Evolutionary conservation across 345 rosid genomes (phyloP).

Genomic region (Corchorus olitorius): DNA sequence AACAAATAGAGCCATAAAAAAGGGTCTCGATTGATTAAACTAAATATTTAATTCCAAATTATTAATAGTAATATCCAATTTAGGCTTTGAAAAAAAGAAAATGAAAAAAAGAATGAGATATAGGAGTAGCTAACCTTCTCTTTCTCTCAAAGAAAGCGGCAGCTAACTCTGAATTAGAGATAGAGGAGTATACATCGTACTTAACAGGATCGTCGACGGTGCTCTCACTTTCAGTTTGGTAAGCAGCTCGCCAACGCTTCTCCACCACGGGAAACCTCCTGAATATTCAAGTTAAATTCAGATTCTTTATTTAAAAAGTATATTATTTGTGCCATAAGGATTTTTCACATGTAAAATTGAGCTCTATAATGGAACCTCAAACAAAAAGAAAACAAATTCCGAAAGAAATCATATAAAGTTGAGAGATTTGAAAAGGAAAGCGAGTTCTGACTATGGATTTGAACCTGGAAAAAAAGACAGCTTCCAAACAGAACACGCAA

Average conservation of each 20-base stretch:
- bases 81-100: background rate
- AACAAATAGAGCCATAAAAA: too few relatives aligned
- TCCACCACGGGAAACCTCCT: conserved; percentile 94
- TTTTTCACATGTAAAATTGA: background rate
- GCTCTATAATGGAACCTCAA: background rate
- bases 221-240: conserved; percentile 46
- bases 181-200: conserved; percentile 28
- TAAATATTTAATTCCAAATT: background rate
- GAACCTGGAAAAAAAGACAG: conserved; percentile 87
- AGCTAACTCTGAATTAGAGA: conserved; percentile 65
- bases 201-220: conserved; percentile 34
- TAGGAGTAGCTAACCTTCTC: conserved; percentile 44
- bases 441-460: background rate
- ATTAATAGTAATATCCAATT: background rate
- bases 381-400: background rate
- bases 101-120: background rate
- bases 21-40: background rate
- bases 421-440: conserved; percentile 4
- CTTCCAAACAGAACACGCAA: conserved; percentile 32
- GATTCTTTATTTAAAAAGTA: background rate
- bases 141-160: conserved; percentile 62
- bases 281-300: background rate
- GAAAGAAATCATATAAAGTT: background rate
- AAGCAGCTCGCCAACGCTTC: conserved; percentile 71
- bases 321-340: background rate